Percentiles rank a stretch among this genome's conserved stretches.
Conservation (phyloP, 805 yeast genomes). For the Blastobotrys parvus region DNA sequence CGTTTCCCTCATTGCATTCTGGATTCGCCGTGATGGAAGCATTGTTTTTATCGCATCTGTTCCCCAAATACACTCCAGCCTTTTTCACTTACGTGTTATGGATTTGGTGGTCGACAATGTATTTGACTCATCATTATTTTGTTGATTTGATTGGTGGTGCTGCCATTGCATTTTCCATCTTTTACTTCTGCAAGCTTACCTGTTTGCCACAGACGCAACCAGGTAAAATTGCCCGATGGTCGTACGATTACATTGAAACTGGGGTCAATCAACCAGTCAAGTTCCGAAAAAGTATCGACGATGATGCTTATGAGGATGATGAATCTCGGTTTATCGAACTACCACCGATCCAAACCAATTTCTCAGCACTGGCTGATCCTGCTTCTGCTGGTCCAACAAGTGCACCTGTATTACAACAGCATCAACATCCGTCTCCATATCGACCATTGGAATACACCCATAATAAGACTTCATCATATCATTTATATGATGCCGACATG, state of each 20-base stretch:
- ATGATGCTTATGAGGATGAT: constrained; percentile 19
- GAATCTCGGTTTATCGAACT: not conserved
- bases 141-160: constrained; percentile 94
- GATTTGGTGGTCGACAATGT: constrained; percentile 99
- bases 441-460: not conserved
- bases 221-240: constrained; percentile 34
- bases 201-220: constrained; percentile 45
- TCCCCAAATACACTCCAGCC: constrained; percentile 59
- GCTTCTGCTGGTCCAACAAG: not conserved
- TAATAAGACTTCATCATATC: constrained; percentile 5
- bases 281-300: constrained; percentile 21
- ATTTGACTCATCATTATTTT: constrained; percentile 92
- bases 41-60: constrained; percentile 71
- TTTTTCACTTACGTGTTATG: constrained; percentile 77
- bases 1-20: constrained; percentile 76
- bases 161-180: constrained; percentile 61
- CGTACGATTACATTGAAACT: constrained; percentile 32
- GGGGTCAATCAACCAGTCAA: constrained; percentile 20
- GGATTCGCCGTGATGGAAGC: constrained; percentile 95
- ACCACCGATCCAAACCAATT: constrained; percentile 6
- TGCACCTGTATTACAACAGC: too few species aligned
- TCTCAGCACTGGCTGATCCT: constrained; percentile 2
- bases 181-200: constrained; percentile 57
- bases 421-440: too few species aligned
- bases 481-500: constrained; percentile 1